These are phyloP conservation scores for Malania oleifera DNA, from an alignment of 164 flowering plant species.

Conservation along the genomic window DNA sequence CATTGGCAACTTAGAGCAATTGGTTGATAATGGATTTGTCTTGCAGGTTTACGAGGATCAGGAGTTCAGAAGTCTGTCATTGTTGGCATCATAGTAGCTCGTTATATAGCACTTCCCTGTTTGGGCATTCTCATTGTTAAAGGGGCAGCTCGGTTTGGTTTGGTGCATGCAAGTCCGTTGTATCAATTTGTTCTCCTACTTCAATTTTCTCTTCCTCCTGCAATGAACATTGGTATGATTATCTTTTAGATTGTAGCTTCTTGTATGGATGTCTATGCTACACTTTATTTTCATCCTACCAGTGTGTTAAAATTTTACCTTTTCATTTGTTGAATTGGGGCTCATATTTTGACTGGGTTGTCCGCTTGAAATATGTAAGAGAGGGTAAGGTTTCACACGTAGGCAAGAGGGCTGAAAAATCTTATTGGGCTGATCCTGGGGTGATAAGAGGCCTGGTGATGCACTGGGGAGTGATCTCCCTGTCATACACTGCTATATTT, in stretches of 20 bases:
- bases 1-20: not conserved
- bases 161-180: conserved; percentile 46
- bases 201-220: conserved; percentile 77
- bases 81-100: conserved; percentile 42
- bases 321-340: no score
- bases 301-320: no score
- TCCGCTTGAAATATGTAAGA: no score
- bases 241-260: not conserved
- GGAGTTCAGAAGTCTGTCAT: conserved; percentile 29
- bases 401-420: no score
- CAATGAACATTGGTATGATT: conserved; percentile 60
- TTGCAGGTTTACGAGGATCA: conserved; percentile 47
- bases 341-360: no score
- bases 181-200: conserved; percentile 61
- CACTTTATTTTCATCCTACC: no score
- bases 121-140: conserved; percentile 45
- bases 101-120: conserved; percentile 52
- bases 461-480: no score
- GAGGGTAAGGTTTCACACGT: no score
- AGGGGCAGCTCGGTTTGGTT: conserved; percentile 42
- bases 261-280: not conserved
- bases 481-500: no score
- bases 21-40: not conserved
- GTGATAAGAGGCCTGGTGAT: no score
- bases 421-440: no score